Evolutionary conservation across 768 basidiomycete genomes (phyloP).

Genomic region (Hericium erinaceus): DNA sequence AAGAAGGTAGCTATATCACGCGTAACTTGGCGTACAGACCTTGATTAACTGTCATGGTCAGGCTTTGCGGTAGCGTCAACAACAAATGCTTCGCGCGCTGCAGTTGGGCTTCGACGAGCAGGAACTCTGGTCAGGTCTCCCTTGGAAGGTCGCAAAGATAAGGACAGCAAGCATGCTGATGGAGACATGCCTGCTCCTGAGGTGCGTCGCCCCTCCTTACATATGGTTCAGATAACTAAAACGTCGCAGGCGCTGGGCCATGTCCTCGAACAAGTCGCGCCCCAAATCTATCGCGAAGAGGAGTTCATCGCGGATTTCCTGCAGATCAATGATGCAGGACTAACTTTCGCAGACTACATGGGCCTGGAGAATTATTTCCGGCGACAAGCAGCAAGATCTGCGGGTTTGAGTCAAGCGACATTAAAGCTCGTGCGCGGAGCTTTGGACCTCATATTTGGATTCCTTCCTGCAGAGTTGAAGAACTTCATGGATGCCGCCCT

Average conservation of each 20-base stretch:
- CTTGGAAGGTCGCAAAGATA: slow-evolving; percentile 47
- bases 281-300: slow-evolving; percentile 73
- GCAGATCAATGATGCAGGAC: slow-evolving; percentile 78
- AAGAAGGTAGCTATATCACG: slow-evolving; percentile 18
- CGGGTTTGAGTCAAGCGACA: slow-evolving; percentile 58
- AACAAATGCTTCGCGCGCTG: slow-evolving; percentile 37
- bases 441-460: slow-evolving; percentile 94
- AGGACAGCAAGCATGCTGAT: slow-evolving; percentile 40
- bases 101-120: slow-evolving; percentile 64
- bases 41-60: background rate
- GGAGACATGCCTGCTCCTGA: slow-evolving; percentile 66
- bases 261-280: slow-evolving; percentile 67
- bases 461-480: slow-evolving; percentile 75
- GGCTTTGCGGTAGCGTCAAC: slow-evolving; percentile 23
- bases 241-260: slow-evolving; percentile 56
- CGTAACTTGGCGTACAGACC: background rate
- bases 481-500: slow-evolving; percentile 77
- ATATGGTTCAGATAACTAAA: background rate
- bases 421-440: slow-evolving; percentile 77
- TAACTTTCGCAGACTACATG: slow-evolving; percentile 96
- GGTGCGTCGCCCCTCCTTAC: slow-evolving; percentile 28
- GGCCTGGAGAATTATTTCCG: slow-evolving; percentile 90
- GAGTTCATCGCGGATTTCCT: slow-evolving; percentile 88
- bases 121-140: slow-evolving; percentile 80
- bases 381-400: slow-evolving; percentile 73